Base-by-base conservation (phyloP, 164 flowering plant genomes). In the Stephania yunnanensis region DNA sequence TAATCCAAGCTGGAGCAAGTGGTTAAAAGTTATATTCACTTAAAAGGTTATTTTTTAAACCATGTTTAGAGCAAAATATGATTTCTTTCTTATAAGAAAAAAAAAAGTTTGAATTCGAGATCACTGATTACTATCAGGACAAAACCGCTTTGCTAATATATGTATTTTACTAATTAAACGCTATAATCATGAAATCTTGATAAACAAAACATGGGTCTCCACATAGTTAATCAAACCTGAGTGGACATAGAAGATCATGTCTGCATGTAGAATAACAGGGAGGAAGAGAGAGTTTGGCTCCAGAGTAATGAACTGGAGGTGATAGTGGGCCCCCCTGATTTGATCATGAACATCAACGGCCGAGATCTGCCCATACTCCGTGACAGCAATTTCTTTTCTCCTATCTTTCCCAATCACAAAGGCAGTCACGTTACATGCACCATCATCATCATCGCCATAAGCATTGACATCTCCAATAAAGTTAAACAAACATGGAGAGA, bases 231-330 rank as follows among this genome's bases (percentile, higher is more conserved):
- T 9, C 12, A 58, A 36, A 93, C 99, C 97, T 67, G 98, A 81
- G 61, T 85, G 85, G 29, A 92, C 93, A 80, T 83, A 93, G 70
- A 93, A 87, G 20, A 93, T 86, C 97, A 92, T 91, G 70, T 92
- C 92, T 13, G 91, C 79, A 79, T 90, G 96, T 20, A 93, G 87
- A 5, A 93, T 79, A 0, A 86, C 90, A 1, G 98, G 99, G 75
- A 95, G 96, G 68, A 95, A 87, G 48, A 93, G 81, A 9, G 99
- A 79, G 48, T 85, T 90, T 12, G 98, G 98, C 75, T 92, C 93
- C 84, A 95, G 66, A 2, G 89, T 91, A 74, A 95, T 75, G 87
- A 91, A 92, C 80, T 90, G 92, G 71, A 95, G 89, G 74, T 86
- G 88, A 79, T 82, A 87, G 12, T 80, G 64, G 12, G 12, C 68